Base-by-base conservation (phyloP, 495 filamentous ascomycete genomes). In the Lasiosphaeria miniovina region DNA sequence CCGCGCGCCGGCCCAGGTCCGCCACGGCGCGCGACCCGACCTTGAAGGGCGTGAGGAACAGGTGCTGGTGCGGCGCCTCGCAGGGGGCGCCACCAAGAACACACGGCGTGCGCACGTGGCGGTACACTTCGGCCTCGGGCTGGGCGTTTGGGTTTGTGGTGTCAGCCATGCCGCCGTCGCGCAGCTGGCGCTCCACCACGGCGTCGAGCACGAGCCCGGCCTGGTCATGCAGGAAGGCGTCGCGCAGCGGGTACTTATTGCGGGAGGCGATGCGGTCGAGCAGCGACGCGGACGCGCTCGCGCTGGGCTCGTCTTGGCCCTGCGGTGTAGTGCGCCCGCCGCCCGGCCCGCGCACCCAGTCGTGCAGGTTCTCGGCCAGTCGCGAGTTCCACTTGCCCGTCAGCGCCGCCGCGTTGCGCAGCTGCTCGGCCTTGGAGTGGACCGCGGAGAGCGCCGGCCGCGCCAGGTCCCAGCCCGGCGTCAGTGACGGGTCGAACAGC, bases 401-500 rank as follows among this genome's bases (percentile, higher is more conserved):
- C 11, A 77, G 49, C 40, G 65, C 62, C 5, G 66, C 71, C 4
- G 74, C 70, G 53, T 75, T 77, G 36, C 69, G 67, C 63, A 76
- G 52, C 46, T 75, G 73, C 49, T 70, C 67, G 10, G 68, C 64
- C 7, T 61, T 71, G 2, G 66, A 68, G 58, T 60, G 71, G 54
- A 17, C 61, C 8, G 15, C 6, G 2, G 70, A 68, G 4, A 74
- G 68, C 2, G 45, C 41, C 1, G 66, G 67, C 4, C 74, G 68
- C 2, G 43, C 38, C 10, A 15, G 63, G 2, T 58, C 49, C 72
- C 78, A 82, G 1, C 76, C 77, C 0, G 79, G 77, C 0, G 73
- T 65, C 12, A 82, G 54, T 4, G 75, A 74, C 5, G 75, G 73
- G 54, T 80, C 78, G 49, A 82, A 74, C 4, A 76, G 61, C n/a